Conservation (phyloP, 768 basidiomycete genomes). For the Leccinum aurantiacum region DNA sequence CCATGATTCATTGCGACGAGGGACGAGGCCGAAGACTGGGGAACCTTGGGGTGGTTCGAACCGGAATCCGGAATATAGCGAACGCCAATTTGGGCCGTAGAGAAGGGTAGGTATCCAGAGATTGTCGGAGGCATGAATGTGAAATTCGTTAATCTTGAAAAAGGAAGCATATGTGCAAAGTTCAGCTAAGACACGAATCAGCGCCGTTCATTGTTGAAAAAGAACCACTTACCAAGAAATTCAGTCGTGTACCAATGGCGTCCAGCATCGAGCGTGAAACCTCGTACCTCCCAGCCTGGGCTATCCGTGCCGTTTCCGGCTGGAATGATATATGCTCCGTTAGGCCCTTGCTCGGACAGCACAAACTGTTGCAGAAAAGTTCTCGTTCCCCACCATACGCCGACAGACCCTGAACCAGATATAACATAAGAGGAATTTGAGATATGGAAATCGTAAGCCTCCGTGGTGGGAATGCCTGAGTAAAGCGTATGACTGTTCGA, state of each 20-base stretch:
- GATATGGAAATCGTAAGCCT: conserved; percentile 41
- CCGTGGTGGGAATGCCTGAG: conserved; percentile 38
- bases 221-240: conserved; percentile 34
- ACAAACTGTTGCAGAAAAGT: conserved; percentile 43
- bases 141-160: conserved; percentile 46
- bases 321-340: conserved; percentile 25
- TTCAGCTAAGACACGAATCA: conserved; percentile 32
- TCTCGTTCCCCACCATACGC: conserved; percentile 46
- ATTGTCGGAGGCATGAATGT: conserved; percentile 45
- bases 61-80: conserved; percentile 43
- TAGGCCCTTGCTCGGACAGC: conserved; percentile 15
- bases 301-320: conserved; percentile 38
- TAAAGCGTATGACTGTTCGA: conserved; percentile 32
- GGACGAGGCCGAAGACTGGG: conserved; percentile 36
- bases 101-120: conserved; percentile 42
- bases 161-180: conserved; percentile 46
- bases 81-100: conserved; percentile 39
- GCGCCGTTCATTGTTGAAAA: neutral
- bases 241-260: conserved; percentile 43
- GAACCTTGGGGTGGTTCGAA: conserved; percentile 39
- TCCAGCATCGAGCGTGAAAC: conserved; percentile 48
- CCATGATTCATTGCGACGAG: conserved; percentile 43
- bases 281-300: conserved; percentile 46
- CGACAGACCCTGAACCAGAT: conserved; percentile 35
- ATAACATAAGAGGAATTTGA: conserved; percentile 32